Evolutionary conservation across 2,329 filamentous ascomycete genomes (phyloP).

Genomic region (Zymoseptoria brevis): DNA sequence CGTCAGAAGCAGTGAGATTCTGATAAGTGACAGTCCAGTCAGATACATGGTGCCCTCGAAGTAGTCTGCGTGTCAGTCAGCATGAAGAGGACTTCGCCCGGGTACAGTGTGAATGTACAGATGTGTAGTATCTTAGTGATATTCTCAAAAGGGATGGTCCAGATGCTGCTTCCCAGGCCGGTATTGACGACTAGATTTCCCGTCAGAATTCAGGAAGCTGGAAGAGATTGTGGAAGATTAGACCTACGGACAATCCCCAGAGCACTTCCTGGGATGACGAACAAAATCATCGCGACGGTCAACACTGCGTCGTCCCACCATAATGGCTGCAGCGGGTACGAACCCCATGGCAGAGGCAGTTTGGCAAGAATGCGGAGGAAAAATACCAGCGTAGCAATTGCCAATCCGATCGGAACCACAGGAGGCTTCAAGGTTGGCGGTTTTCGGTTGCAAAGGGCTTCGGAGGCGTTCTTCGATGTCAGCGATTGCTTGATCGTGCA

Average conservation of each 20-base stretch:
- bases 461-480: conserved; percentile 12
- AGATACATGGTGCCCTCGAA: conserved; percentile 13
- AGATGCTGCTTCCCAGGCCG: conserved; percentile 1
- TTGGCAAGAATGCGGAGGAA: conserved; percentile 12
- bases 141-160: conserved; percentile 12
- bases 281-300: conserved; percentile 6
- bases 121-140: conserved; percentile 8
- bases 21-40: conserved; percentile 8
- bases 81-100: not conserved
- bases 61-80: conserved; percentile 4
- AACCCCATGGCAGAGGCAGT: conserved; percentile 11
- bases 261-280: conserved; percentile 10
- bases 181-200: not conserved
- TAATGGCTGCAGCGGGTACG: conserved; percentile 7
- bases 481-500: conserved; percentile 10
- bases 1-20: conserved; percentile 13
- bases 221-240: conserved; percentile 2
- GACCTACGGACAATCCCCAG: conserved; percentile 7
- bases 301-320: conserved; percentile 16
- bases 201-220: not conserved
- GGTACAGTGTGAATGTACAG: not conserved
- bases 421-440: conserved; percentile 1
- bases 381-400: conserved; percentile 4
- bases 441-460: conserved; percentile 6
- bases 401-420: conserved; percentile 6